Conservation (phyloP, 768 basidiomycete genomes). For the Kwoniella botswanensis region DNA sequence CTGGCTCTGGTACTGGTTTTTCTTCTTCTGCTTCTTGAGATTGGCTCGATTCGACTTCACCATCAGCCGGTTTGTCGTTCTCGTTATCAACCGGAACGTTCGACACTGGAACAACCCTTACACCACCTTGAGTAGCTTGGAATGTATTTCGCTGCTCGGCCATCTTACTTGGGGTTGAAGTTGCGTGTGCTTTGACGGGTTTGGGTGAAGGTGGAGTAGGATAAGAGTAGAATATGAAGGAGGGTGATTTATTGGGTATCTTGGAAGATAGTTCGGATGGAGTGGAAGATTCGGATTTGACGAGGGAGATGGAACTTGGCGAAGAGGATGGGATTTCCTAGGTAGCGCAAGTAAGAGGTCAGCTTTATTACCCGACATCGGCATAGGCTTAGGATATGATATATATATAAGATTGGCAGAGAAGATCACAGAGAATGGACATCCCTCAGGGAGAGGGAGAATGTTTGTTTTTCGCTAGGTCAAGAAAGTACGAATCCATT, state of each 20-base stretch:
- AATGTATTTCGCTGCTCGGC: conserved; percentile 41
- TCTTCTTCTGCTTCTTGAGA: conserved; percentile 8
- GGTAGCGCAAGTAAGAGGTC: neutral
- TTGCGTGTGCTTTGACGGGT: conserved; percentile 13
- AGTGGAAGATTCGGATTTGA: conserved; percentile 39
- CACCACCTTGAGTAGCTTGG: conserved; percentile 46
- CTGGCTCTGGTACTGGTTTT: neutral
- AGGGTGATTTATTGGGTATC: conserved; percentile 51
- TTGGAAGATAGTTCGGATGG: conserved; percentile 48
- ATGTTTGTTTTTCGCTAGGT: too few relatives aligned
- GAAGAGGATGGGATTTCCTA: conserved; percentile 46
- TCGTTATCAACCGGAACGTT: conserved; percentile 13
- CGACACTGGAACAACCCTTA: conserved; percentile 28
- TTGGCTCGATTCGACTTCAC: neutral
- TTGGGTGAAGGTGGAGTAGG: conserved; percentile 42
- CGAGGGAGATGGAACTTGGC: conserved; percentile 30
- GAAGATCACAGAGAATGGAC: neutral
- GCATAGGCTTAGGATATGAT: too few relatives aligned
- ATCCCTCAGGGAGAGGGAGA: neutral
- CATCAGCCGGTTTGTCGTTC: conserved; percentile 15
- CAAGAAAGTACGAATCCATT: neutral
- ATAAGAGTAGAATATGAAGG: conserved; percentile 56
- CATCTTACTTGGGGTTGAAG: conserved; percentile 16
- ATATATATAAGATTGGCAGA: neutral
- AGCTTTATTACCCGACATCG: too few relatives aligned